These are phyloP conservation scores for Hirschioporus abietinus DNA, from an alignment of 768 basidiomycete genomes.

Conservation along the genomic window DNA sequence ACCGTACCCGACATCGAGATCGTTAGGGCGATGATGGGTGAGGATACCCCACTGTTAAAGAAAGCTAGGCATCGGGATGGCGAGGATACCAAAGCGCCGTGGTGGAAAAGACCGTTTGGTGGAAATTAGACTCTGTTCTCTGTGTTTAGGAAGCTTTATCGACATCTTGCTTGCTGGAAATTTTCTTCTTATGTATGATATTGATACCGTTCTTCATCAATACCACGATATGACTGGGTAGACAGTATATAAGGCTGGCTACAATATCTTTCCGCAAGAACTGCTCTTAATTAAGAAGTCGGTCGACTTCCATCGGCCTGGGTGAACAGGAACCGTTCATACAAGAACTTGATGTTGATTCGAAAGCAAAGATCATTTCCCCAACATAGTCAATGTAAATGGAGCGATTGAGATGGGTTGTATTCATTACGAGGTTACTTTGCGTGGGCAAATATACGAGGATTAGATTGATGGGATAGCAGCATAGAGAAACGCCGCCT, in stretches of 20 bases:
- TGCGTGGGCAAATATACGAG: not conserved
- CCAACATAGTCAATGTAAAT: not conserved
- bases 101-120: conserved; percentile 4
- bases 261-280: too few relatives aligned
- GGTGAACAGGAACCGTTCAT: too few relatives aligned
- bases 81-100: not conserved
- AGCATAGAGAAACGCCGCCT: not conserved
- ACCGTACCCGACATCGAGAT: not conserved
- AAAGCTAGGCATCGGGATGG: not conserved
- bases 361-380: too few relatives aligned
- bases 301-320: too few relatives aligned
- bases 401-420: not conserved
- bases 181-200: too few relatives aligned
- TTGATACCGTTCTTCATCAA: too few relatives aligned
- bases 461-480: not conserved
- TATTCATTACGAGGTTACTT: not conserved
- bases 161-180: too few relatives aligned
- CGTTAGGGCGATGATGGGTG: not conserved
- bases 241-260: too few relatives aligned
- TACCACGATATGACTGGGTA: too few relatives aligned
- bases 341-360: too few relatives aligned
- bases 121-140: not conserved
- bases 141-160: too few relatives aligned
- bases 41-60: not conserved
- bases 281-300: too few relatives aligned